A percentile compares a stretch with the other conserved stretches of the same genome.
These are phyloP conservation scores for Wallacemonas sp. DNA, from an alignment of 208 protist species.

Conservation along the genomic window DNA sequence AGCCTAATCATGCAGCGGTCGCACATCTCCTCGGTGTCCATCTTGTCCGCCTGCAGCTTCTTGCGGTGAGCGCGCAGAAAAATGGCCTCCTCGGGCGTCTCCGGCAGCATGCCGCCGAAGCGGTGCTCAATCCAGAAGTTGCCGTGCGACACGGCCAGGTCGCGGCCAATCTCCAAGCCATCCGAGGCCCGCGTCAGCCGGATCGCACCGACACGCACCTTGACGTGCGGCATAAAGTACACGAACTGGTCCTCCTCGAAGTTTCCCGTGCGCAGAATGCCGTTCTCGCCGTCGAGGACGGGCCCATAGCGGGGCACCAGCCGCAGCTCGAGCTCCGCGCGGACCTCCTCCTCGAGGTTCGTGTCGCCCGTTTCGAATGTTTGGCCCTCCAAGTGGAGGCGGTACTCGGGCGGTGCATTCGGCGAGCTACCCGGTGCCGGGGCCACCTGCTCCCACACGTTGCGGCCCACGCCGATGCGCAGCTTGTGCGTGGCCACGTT, in stretches of 20 bases:
- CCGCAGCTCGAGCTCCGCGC: slow-evolving; percentile 45
- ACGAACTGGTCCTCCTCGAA: slow-evolving; percentile 58
- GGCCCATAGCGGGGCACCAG: slow-evolving; percentile 42
- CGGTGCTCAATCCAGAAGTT: slow-evolving; percentile 57
- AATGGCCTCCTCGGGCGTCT: slow-evolving; percentile 33
- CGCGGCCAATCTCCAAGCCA: slow-evolving; percentile 36
- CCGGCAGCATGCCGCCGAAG: slow-evolving; percentile 55
- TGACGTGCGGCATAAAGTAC: slow-evolving; percentile 48
- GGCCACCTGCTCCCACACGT: slow-evolving; percentile 15
- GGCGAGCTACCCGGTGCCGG: background rate
- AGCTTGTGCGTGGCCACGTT: slow-evolving; percentile 21
- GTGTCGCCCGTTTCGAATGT: slow-evolving; percentile 48
- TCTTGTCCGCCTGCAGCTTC: slow-evolving; percentile 28
- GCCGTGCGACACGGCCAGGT: slow-evolving; percentile 34
- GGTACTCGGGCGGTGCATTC: slow-evolving; percentile 32
- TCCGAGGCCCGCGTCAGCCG: slow-evolving; percentile 51
- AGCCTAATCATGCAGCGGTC: slow-evolving; percentile 50
- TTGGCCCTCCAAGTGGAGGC: slow-evolving; percentile 47
- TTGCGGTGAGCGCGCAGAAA: slow-evolving; percentile 31
- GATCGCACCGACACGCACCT: slow-evolving; percentile 32
- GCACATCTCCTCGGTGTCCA: slow-evolving; percentile 25
- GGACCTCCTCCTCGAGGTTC: slow-evolving; percentile 39
- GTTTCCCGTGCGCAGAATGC: slow-evolving; percentile 43
- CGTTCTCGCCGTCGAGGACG: slow-evolving; percentile 48
- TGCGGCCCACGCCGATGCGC: slow-evolving; percentile 23